Percentiles rank a stretch among this genome's conserved stretches.
phyloP scores from a whole-genome alignment of 1,284 basidiomycete genomes.

The Sporisorium sorghi region DNA sequence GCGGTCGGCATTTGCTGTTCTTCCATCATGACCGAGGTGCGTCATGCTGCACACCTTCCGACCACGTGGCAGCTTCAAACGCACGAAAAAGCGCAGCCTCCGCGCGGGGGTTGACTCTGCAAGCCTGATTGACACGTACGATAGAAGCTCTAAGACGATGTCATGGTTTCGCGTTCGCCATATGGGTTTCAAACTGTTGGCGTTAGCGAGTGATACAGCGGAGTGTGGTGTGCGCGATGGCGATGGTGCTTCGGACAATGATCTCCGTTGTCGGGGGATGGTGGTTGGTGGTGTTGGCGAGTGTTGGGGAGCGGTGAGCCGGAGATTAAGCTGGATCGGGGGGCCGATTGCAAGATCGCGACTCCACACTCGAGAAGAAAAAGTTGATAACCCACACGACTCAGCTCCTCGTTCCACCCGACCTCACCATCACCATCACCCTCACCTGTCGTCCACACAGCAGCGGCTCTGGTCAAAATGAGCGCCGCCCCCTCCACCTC shows the following conservation, averaged over 20 bases:
- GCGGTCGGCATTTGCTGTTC: not conserved
- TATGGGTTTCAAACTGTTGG: not conserved
- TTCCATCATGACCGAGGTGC: no score
- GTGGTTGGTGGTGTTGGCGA: no score
- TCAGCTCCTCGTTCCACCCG: not conserved
- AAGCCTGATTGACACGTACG: constrained; percentile 10
- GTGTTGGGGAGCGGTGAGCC: no score
- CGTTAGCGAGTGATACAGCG: not conserved
- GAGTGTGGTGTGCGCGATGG: no score
- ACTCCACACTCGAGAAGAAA: no score
- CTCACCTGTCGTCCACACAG: not conserved
- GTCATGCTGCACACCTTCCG: constrained; percentile 28
- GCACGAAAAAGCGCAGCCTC: constrained; percentile 2
- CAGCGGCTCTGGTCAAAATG: constrained; percentile 11
- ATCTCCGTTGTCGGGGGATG: no score
- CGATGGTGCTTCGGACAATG: not conserved
- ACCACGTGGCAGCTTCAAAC: constrained; percentile 5
- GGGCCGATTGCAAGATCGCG: no score
- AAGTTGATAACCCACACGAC: constrained; percentile 1
- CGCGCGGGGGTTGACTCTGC: not conserved
- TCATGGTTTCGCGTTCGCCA: constrained; percentile 22
- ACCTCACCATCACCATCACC: not conserved
- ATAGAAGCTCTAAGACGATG: not conserved
- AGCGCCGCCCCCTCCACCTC: constrained; percentile 11
- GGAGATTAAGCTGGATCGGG: no score